A percentile compares a stretch with the other conserved stretches of the same genome.
These are phyloP conservation scores for Casaregolazyma suthepensis DNA, from an alignment of 1,139 yeast species.

Conservation along the genomic window DNA sequence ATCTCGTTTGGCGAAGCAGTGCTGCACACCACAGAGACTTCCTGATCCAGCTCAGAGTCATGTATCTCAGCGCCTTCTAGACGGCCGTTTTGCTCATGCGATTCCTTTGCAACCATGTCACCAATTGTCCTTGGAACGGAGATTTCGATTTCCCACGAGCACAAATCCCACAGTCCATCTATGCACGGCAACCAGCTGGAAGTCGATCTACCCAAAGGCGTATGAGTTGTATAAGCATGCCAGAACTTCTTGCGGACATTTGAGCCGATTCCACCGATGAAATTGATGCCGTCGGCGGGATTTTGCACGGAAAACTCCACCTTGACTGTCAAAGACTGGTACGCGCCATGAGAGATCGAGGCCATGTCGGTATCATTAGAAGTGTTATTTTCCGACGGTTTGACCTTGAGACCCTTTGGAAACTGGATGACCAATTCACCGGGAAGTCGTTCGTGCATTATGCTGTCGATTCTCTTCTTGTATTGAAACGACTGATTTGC, in stretches of 20 bases:
- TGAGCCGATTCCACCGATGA: constrained; percentile 48
- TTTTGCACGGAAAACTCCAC: constrained; percentile 62
- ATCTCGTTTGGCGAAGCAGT: constrained; percentile 54
- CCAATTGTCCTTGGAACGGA: constrained; percentile 74
- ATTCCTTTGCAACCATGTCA: constrained; percentile 50
- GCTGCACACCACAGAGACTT: constrained; percentile 70
- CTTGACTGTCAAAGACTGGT: constrained; percentile 60
- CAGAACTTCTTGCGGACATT: constrained; percentile 43
- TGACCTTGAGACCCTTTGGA: constrained; percentile 63
- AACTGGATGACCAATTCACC: constrained; percentile 67
- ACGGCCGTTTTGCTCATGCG: background rate
- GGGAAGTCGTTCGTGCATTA: constrained; percentile 46
- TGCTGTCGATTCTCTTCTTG: constrained; percentile 54
- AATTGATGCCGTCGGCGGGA: constrained; percentile 70
- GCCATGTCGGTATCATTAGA: constrained; percentile 1
- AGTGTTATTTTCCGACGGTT: background rate
- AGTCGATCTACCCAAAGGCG: constrained; percentile 72
- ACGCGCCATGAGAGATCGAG: constrained; percentile 15
- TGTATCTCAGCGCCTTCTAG: background rate
- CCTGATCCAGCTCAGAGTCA: constrained; percentile 42
- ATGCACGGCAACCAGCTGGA: constrained; percentile 97
- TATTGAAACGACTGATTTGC: constrained; percentile 60
- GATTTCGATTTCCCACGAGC: constrained; percentile 88
- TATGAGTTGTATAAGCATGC: constrained; percentile 84
- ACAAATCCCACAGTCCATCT: constrained; percentile 81